These are phyloP conservation scores for Stachybotrys chartarum DNA, from an alignment of 2,329 filamentous ascomycete genomes.

Conservation along the genomic window DNA sequence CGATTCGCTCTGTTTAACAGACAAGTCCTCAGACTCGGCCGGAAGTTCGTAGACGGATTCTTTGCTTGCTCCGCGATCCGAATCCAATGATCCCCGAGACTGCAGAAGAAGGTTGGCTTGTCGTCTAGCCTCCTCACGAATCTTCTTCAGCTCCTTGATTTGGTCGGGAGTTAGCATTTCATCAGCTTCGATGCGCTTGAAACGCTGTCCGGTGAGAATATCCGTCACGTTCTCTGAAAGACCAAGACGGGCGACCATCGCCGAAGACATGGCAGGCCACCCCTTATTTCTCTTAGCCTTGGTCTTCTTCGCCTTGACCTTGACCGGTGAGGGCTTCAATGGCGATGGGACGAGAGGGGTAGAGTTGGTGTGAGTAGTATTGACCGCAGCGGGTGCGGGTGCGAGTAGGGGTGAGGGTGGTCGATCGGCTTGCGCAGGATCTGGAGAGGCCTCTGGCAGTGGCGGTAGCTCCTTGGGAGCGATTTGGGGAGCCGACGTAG, in stretches of 20 bases:
- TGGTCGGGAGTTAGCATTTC: constrained; percentile 51
- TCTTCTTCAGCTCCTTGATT: constrained; percentile 37
- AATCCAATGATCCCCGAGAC: constrained; percentile 14
- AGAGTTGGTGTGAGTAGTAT: not conserved
- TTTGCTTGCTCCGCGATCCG: constrained; percentile 11
- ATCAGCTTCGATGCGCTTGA: constrained; percentile 48
- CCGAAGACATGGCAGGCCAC: constrained; percentile 7
- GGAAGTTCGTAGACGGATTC: constrained; percentile 4
- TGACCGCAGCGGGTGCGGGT: not conserved
- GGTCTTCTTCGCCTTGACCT: constrained; percentile 27
- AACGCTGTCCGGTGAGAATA: constrained; percentile 46
- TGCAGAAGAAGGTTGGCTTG: constrained; percentile 10
- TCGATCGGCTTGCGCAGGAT: not conserved
- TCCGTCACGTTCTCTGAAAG: constrained; percentile 51
- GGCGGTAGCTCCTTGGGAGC: not conserved
- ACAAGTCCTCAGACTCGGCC: not conserved
- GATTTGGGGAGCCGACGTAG: not conserved
- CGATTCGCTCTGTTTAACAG: not conserved
- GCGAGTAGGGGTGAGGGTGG: not conserved
- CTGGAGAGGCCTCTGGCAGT: not conserved
- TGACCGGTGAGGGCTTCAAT: constrained; percentile 8
- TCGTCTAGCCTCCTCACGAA: constrained; percentile 16
- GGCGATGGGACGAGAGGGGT: not conserved
- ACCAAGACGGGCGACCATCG: constrained; percentile 37
- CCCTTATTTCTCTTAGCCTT: constrained; percentile 28